Evolutionary conservation across 805 yeast genomes (phyloP).

Genomic region (Candida coleopterorum): DNA sequence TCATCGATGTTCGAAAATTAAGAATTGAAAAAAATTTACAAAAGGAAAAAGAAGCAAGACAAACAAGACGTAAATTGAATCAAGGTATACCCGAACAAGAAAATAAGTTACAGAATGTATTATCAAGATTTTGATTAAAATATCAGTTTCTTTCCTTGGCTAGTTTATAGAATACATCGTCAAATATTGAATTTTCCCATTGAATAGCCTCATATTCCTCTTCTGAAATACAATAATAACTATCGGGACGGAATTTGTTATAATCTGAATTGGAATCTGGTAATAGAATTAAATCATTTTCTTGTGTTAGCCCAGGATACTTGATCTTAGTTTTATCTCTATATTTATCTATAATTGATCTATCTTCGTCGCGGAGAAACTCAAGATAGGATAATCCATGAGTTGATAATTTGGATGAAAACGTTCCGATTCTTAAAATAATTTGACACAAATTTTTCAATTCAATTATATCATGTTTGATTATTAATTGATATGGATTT

Average conservation of each 20-base stretch:
- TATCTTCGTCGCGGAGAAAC: slow-evolving; percentile 14
- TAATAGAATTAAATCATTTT: not conserved
- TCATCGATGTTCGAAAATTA: slow-evolving; percentile 77
- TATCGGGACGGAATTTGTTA: not conserved
- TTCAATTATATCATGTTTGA: slow-evolving; percentile 13
- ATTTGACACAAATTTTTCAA: slow-evolving; percentile 14
- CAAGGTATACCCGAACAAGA: slow-evolving; percentile 49
- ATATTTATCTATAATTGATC: slow-evolving; percentile 1
- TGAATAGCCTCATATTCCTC: slow-evolving; percentile 14
- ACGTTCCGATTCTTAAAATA: slow-evolving; percentile 16
- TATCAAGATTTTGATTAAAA: slow-evolving; percentile 43
- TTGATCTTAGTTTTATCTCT: slow-evolving; percentile 1
- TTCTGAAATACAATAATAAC: slow-evolving; percentile 10
- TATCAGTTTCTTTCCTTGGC: slow-evolving; percentile 9
- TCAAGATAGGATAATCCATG: slow-evolving; percentile 17
- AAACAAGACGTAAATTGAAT: slow-evolving; percentile 40
- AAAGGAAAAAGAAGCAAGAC: slow-evolving; percentile 68
- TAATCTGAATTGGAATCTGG: not conserved
- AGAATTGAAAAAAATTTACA: slow-evolving; percentile 71
- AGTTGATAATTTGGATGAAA: slow-evolving; percentile 17
- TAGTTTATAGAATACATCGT: slow-evolving; percentile 13
- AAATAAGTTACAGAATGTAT: slow-evolving; percentile 47
- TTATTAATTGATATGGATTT: slow-evolving; percentile 12
- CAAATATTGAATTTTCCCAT: slow-evolving; percentile 21
- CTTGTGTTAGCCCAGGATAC: slow-evolving; percentile 1